Base-by-base conservation (phyloP, 257 asterid genomes). In the Marsdenia floribunda region DNA sequence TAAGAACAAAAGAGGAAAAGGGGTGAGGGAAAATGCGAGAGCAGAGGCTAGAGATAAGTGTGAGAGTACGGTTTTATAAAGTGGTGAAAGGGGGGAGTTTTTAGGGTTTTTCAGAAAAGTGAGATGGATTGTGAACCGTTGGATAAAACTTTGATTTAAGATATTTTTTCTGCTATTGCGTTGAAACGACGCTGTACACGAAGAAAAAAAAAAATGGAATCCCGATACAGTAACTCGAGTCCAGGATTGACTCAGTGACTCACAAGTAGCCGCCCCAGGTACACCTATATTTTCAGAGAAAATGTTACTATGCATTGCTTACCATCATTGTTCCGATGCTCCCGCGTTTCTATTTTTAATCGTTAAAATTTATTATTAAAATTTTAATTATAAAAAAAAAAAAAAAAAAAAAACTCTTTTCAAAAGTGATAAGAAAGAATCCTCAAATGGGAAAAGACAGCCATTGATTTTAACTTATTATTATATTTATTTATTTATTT, bases 141-240 rank as follows among this genome's bases (percentile, higher is more conserved):
- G 72, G 78, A 67, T 59, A 1, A 46, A 3, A 33, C 29, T 5
- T 44, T 0, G 67, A 44, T 46, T 61, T 37, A 2, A 57, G 75
- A 63, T 66, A 14, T 70, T 73, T 63, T 49, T 53, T 53, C 22
- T 33, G 42, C 3, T 33, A n/a, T 66, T 53, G 81, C 81, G 78
- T 80, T 24, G 44, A 80, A 76, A 81, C 81, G 84, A 81, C 79
- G 84, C 81, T 76, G 78, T 80, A 64, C 64, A 10, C 40, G 14
- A 66, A 13, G 14, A 21, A 46, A 44, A 44, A 44, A 44, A 44
- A 8, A 44, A 61, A 7, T 16, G 37, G 33, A 33, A 69, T 69
- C 40, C 22, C 35, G 1, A 11, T 26, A 68, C 38, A 44, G 49
- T 44, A 44, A 44, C 49, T 68, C 55, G 29, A 18, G 3, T 21